Evolutionary conservation across 768 basidiomycete species (phyloP), one percentile per base, ranked within the genome.

Genomic region (Russula sp.): DNA sequence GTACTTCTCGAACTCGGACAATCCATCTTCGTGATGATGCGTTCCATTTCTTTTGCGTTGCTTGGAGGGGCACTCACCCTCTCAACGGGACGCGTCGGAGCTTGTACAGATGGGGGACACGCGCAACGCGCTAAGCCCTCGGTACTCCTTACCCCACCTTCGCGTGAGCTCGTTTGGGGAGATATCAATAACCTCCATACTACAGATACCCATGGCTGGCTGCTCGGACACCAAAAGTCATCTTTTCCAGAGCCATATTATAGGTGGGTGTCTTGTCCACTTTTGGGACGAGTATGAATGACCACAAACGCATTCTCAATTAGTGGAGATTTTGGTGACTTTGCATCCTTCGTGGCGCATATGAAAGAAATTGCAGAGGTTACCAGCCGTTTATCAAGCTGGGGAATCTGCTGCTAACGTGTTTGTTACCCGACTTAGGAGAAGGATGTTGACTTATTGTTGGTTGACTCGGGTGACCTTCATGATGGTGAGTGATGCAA

Each of bases 111-210:
- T 7, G 50, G 10, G 63, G 70, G 58, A 20, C 75, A 77, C 56
- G 46, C 55, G 14, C 64, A 65, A 46, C 75, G 79, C 57, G 74
- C 75, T 54, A 71, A 73, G 53, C 78, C 81, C 0, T 71, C 76
- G 49, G 65, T 73, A 14, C 74, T 74, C 13, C 71, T 85, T 36
- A 74, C 82, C 0, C 77, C 77, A 16, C 92, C 92, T 5, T 79
- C 80, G 59, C 77, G 85, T n/a, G 80, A 83, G 25, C 78, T 96
- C 14, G 81, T 83, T 55, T 94, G 93, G 93, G 84, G 87, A n/a
- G 90, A 94, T 68, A 79, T 95, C 70, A 95, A 95, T 70, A 81
- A 94, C 68, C 79, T 94, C 49, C 84, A 87, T 68, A 94, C 91
- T 3, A 94, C 93, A 0, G 92, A 94, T 71, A 88, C 82, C 42